Conservation (phyloP, 1,284 basidiomycete genomes). For the Meripilus lineatus region DNA sequence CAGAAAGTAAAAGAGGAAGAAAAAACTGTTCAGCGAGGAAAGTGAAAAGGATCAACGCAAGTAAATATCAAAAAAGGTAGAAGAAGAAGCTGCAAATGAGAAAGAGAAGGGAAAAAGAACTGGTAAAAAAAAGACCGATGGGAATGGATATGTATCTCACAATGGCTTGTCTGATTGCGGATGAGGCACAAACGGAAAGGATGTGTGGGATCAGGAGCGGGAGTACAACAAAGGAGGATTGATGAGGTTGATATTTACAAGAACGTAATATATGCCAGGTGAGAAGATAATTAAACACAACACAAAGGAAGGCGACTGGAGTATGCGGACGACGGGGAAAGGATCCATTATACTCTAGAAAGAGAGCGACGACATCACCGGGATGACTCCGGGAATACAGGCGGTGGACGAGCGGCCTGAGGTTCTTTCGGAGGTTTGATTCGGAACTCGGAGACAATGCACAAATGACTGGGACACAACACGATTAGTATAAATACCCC, state of each 20-base stretch:
- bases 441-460: slow-evolving; percentile 66
- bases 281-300: slow-evolving; percentile 1
- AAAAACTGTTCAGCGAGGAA: neutral
- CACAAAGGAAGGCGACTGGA: slow-evolving; percentile 15
- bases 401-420: slow-evolving; percentile 30
- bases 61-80: too few species aligned
- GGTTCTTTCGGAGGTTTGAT: slow-evolving; percentile 61
- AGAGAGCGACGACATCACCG: too few species aligned
- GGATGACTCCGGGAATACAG: slow-evolving; percentile 32
- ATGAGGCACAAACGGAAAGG: too few species aligned
- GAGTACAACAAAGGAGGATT: slow-evolving; percentile 11
- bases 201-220: too few species aligned
- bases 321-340: slow-evolving; percentile 13
- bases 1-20: neutral
- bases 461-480: slow-evolving; percentile 49
- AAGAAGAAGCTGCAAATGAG: neutral
- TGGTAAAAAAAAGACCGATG: too few species aligned
- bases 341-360: slow-evolving; percentile 21
- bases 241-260: slow-evolving; percentile 21
- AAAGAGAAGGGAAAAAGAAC: neutral
- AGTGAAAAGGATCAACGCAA: neutral
- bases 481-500: slow-evolving; percentile 17
- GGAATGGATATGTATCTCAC: too few species aligned
- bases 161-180: too few species aligned
- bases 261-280: slow-evolving; percentile 13